A percentile compares a stretch with the other conserved stretches of the same genome.
Conservation (phyloP, 257 asterid genomes). For the Lithospermum erythrorhizon region DNA sequence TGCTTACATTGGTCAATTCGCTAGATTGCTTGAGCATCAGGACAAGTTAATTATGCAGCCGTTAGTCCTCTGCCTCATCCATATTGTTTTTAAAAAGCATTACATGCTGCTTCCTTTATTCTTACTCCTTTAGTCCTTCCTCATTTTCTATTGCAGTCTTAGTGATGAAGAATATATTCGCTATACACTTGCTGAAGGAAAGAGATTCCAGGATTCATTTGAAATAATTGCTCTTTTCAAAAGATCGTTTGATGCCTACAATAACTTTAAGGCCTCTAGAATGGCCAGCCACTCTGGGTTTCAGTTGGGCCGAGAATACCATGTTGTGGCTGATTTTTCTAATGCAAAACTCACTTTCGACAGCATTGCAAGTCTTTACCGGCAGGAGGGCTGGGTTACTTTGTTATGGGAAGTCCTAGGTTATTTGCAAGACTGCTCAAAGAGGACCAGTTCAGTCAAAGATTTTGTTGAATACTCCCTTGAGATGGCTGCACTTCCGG, state of each 20-base stretch:
- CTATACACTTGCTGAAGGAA: slow-evolving; percentile 72
- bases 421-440: slow-evolving; percentile 85
- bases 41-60: slow-evolving; percentile 44
- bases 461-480: slow-evolving; percentile 91
- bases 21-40: slow-evolving; percentile 69
- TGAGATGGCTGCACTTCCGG: slow-evolving; percentile 95
- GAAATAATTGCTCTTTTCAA: slow-evolving; percentile 86
- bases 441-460: slow-evolving; percentile 53
- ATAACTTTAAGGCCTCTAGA: slow-evolving; percentile 51
- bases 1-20: slow-evolving; percentile 80
- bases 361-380: slow-evolving; percentile 61
- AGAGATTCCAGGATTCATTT: slow-evolving; percentile 63
- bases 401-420: slow-evolving; percentile 88
- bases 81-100: slow-evolving; percentile 3
- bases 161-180: slow-evolving; percentile 62
- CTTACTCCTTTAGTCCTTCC: neutral
- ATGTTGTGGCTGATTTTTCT: slow-evolving; percentile 38
- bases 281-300: slow-evolving; percentile 81
- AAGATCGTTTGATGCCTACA: slow-evolving; percentile 72
- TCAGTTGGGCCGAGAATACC: slow-evolving; percentile 79
- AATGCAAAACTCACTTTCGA: slow-evolving; percentile 76
- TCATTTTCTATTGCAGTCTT: slow-evolving; percentile 43
- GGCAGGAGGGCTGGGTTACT: slow-evolving; percentile 88
- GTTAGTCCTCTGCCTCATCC: slow-evolving; percentile 43
- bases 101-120: neutral